Percentiles rank a stretch among this genome's conserved stretches.
Evolutionary conservation across 2,329 filamentous ascomycete species (phyloP).

Genomic region (Metarhizium album): DNA sequence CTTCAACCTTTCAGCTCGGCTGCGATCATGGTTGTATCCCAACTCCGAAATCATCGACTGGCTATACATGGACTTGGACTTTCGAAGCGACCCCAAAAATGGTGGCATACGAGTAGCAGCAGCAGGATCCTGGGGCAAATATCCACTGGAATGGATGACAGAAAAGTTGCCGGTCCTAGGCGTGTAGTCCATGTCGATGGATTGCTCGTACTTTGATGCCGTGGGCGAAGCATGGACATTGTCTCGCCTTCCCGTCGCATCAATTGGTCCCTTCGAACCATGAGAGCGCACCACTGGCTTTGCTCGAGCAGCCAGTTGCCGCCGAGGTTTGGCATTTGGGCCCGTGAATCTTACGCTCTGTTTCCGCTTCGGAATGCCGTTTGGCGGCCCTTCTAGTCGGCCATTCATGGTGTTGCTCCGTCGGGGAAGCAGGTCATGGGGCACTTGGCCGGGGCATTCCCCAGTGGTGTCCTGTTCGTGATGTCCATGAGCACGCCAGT

Average conservation of each 20-base stretch:
- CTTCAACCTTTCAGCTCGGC: slow-evolving; percentile 5
- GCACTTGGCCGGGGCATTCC: slow-evolving; percentile 11
- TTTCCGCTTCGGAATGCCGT: slow-evolving; percentile 17
- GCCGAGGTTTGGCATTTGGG: slow-evolving; percentile 18
- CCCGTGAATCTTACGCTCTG: slow-evolving; percentile 47
- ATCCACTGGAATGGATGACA: slow-evolving; percentile 9
- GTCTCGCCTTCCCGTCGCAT: neutral
- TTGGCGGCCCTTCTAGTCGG: slow-evolving; percentile 8
- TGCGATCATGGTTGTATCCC: slow-evolving; percentile 1
- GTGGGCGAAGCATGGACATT: neutral
- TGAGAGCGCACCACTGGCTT: slow-evolving; percentile 4
- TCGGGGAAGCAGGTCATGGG: slow-evolving; percentile 12
- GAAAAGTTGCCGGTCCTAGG: slow-evolving; percentile 17
- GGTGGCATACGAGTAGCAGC: slow-evolving; percentile 25
- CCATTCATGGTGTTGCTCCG: slow-evolving; percentile 13
- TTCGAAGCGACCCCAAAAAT: slow-evolving; percentile 39
- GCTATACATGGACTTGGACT: slow-evolving; percentile 44
- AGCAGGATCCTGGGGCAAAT: neutral
- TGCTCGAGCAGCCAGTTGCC: slow-evolving; percentile 19
- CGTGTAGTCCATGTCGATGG: neutral
- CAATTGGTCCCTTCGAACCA: neutral
- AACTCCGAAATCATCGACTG: slow-evolving; percentile 15
- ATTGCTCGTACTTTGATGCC: neutral
- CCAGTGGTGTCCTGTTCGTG: neutral
- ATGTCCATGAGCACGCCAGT: slow-evolving; percentile 38